phyloP scores from a whole-genome alignment of 306 rosid genomes.

The Lathyrus tuberosus region DNA sequence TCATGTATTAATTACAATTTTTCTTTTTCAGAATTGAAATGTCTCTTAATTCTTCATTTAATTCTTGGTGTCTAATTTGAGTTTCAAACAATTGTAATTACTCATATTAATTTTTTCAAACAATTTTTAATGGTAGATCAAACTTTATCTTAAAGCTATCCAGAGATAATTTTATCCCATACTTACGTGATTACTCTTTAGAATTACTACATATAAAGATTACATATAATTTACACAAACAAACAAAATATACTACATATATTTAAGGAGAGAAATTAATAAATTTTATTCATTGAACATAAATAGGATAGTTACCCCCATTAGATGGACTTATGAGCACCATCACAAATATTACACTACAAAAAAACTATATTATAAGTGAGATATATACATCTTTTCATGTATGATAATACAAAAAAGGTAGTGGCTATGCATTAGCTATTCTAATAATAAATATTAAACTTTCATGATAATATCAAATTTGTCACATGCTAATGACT shows the following conservation, averaged over 20 bases:
- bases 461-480: conserved; percentile 38
- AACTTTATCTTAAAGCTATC: too few species aligned
- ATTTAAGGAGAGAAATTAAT: not conserved
- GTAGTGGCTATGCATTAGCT: conserved; percentile 25
- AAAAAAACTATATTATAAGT: conserved; percentile 21
- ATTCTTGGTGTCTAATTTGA: too few species aligned
- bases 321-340: not conserved
- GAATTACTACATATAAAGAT: too few species aligned
- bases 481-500: conserved; percentile 36
- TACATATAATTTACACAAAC: too few species aligned
- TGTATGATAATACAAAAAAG: conserved; percentile 5
- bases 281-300: not conserved
- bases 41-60: too few species aligned
- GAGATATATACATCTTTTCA: conserved; percentile 23
- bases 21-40: too few species aligned
- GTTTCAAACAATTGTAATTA: too few species aligned
- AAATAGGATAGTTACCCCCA: not conserved
- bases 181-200: too few species aligned
- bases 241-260: not conserved
- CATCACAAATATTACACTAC: conserved; percentile 1
- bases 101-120: too few species aligned
- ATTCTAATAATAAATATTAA: conserved; percentile 33
- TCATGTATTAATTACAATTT: too few species aligned
- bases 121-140: too few species aligned
- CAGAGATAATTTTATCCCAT: too few species aligned